Evolutionary conservation across 106 monocot species (phyloP), one percentile per base, ranked within the genome.

Genomic region (Apostasia ramifera): DNA sequence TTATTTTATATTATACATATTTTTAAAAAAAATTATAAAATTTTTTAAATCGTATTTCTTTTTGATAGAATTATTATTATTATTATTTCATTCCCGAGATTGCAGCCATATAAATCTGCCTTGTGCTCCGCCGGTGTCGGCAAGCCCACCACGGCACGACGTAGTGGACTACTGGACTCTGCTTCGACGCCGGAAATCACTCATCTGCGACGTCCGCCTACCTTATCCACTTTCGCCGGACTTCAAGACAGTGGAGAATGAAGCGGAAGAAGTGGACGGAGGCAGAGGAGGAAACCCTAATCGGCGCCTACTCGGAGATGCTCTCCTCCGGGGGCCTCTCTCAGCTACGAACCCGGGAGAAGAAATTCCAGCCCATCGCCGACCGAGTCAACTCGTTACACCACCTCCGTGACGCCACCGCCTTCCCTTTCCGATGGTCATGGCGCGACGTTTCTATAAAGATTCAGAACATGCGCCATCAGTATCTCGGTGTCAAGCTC

Each of bases 391-490:
- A 82, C 76, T 37, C 82, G 7, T 58, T 50, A 60, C 76, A 86
- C 71, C 81, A 86, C 72, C 69, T 66, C 52, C 66, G 68, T 40
- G 80, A 80, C 52, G 74, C 87, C 10, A 40, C 71, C 49, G n/a
- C 79, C 68, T 87, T 83, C 80, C 83, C 87, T 55, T 83, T 78
- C 78, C 78, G 51, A 44, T 83, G 87, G 83, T 77, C 87, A 58
- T 83, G 87, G 87, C 80, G 87, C 11, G 87, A 87, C 74, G 77
- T 87, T 71, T 83, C 83, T 54, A 49, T 80, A 80, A 87, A 87
- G 82, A 71, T 87, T 78, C 83, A 87, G 68, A 87, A 87, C 80
- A 87, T 87, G 87, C 80, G 80, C 53, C 77, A 83, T 80, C 87
- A 81, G 50, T 87, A 68, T 83, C 64, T 87, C 55, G 47, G 67